These are phyloP conservation scores for Paramecium primaurelia DNA, from an alignment of 73 alveolate genomes.

Conservation along the genomic window DNA sequence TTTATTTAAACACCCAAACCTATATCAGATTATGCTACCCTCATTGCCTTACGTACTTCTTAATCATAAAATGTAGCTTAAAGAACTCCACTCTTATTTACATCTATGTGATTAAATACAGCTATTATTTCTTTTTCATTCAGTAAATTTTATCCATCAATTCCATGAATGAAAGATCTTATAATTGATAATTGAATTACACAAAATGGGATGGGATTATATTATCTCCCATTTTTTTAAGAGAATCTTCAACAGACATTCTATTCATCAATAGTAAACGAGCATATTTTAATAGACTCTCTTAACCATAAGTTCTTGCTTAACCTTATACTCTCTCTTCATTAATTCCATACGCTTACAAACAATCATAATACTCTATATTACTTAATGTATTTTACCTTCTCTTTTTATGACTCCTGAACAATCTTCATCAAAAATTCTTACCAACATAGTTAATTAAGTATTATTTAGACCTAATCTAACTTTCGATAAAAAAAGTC, in stretches of 20 bases:
- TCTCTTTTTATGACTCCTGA: slow-evolving; percentile 15
- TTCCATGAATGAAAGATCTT: not conserved
- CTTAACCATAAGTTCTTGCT: slow-evolving; percentile 29
- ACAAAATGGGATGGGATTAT: not conserved
- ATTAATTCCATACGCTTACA: slow-evolving; percentile 27
- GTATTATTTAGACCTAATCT: slow-evolving; percentile 5
- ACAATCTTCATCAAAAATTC: slow-evolving; percentile 30
- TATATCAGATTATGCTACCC: not conserved
- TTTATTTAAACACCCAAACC: not conserved
- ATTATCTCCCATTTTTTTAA: slow-evolving; percentile 5
- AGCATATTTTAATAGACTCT: not conserved
- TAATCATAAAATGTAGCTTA: not conserved
- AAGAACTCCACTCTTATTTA: not conserved
- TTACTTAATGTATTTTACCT: not conserved
- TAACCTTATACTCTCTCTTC: not conserved
- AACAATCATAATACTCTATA: not conserved
- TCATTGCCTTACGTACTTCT: slow-evolving; percentile 18
- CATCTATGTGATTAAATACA: slow-evolving; percentile 27
- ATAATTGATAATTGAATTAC: not conserved
- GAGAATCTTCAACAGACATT: slow-evolving; percentile 26
- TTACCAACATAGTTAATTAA: slow-evolving; percentile 10
- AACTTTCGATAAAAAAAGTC: slow-evolving; percentile 4
- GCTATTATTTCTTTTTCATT: slow-evolving; percentile 30
- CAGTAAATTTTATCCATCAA: not conserved
- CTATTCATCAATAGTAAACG: not conserved